These are phyloP conservation scores for Moesziomyces globuligerus DNA, from an alignment of 1,284 basidiomycete species.

Conservation along the genomic window DNA sequence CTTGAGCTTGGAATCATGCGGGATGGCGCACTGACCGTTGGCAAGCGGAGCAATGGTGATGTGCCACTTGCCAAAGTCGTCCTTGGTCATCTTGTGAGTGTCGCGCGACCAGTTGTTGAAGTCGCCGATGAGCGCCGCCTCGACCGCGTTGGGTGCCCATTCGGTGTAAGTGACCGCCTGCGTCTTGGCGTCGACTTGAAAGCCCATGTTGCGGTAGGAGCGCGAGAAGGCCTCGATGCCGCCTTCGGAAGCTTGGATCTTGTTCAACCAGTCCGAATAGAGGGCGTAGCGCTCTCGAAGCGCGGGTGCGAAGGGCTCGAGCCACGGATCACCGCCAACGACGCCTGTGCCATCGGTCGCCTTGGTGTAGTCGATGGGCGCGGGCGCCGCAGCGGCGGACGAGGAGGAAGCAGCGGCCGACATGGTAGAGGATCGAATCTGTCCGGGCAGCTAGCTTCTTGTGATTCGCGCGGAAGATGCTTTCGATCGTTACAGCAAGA, in stretches of 20 bases:
- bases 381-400: constrained; percentile 10
- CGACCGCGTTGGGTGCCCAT: constrained; percentile 90
- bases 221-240: constrained; percentile 88
- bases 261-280: constrained; percentile 52
- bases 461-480: too few relatives aligned
- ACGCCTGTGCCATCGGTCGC: constrained; percentile 62
- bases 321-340: constrained; percentile 60
- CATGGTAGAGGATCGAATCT: too few relatives aligned
- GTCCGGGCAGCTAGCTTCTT: too few relatives aligned
- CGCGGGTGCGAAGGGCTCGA: constrained; percentile 59
- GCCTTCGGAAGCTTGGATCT: constrained; percentile 55
- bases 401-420: constrained; percentile 19
- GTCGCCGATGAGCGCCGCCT: constrained; percentile 89
- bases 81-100: constrained; percentile 81
- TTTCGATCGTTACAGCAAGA: too few relatives aligned
- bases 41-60: constrained; percentile 78
- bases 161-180: constrained; percentile 86
- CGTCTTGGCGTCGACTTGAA: constrained; percentile 76
- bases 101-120: constrained; percentile 92
- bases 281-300: constrained; percentile 52
- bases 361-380: constrained; percentile 53
- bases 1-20: constrained; percentile 94
- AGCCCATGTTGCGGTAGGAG: constrained; percentile 86
- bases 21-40: constrained; percentile 76
- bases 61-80: constrained; percentile 93